Conservation (phyloP, 163 green algal species). For the Chlamydomonas reinhardtii region DNA sequence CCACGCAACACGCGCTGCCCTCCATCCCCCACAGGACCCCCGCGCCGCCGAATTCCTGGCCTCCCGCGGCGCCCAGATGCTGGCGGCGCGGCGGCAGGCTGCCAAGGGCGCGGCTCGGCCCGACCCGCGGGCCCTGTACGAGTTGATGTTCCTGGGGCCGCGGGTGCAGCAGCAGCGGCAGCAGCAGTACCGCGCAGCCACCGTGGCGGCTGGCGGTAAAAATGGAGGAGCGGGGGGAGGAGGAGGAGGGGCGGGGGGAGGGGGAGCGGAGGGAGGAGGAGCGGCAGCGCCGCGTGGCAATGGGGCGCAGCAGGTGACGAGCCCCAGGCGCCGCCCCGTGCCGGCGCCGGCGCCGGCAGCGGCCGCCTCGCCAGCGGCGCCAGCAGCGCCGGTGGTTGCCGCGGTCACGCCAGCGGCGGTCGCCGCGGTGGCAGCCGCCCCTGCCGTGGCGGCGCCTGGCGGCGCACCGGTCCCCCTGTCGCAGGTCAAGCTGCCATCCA, state of each 20-base stretch:
- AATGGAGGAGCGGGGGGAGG: background rate
- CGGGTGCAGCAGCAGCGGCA: background rate
- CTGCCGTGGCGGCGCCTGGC: no score
- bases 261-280: no score
- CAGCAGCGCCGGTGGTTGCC: no score
- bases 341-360: no score
- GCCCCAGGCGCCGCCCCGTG: no score
- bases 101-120: slow-evolving; percentile 21
- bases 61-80: background rate
- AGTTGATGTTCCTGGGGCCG: slow-evolving; percentile 28
- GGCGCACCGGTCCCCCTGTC: background rate
- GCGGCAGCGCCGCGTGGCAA: no score
- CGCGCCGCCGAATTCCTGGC: slow-evolving; percentile 9
- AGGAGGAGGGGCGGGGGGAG: no score
- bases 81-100: slow-evolving; percentile 6
- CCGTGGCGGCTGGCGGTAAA: background rate
- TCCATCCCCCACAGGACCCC: background rate
- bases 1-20: no score
- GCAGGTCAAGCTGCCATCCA: background rate
- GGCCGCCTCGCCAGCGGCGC: no score
- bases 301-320: background rate
- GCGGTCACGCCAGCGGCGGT: no score
- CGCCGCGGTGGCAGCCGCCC: no score
- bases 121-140: slow-evolving; percentile 39
- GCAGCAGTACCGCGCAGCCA: background rate